Conservation (phyloP, 495 filamentous ascomycete genomes). For the Penicillium alfredii region DNA sequence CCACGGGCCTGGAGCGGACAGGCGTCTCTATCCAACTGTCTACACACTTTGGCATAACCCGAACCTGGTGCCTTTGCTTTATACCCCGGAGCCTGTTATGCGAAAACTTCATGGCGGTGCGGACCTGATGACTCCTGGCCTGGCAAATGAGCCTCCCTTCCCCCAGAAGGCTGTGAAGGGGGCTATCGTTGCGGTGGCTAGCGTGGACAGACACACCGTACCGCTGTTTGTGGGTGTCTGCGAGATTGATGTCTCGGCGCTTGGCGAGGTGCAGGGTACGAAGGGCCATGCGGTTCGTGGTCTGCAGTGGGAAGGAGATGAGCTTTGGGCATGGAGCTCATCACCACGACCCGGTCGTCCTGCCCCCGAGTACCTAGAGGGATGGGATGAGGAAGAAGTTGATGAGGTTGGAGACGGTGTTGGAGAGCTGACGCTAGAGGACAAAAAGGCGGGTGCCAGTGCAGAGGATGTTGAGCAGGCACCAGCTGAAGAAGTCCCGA, state of each 20-base stretch:
- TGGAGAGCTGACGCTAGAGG: constrained; percentile 37
- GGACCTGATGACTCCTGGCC: constrained; percentile 70
- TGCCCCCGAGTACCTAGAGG: constrained; percentile 45
- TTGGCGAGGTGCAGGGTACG: constrained; percentile 54
- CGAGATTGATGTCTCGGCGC: constrained; percentile 56
- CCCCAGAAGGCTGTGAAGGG: constrained; percentile 55
- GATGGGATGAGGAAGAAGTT: constrained; percentile 36
- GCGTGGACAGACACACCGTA: constrained; percentile 52
- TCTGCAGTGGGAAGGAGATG: constrained; percentile 70
- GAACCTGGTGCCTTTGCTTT: constrained; percentile 53
- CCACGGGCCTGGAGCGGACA: constrained; percentile 43
- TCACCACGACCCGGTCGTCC: constrained; percentile 47
- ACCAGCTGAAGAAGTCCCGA: constrained; percentile 7
- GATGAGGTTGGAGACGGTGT: constrained; percentile 37
- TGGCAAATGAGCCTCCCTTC: constrained; percentile 66
- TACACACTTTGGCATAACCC: constrained; percentile 67
- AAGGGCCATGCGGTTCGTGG: constrained; percentile 65
- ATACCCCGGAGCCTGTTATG: constrained; percentile 58
- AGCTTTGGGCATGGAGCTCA: constrained; percentile 61
- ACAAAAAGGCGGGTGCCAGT: constrained; percentile 23
- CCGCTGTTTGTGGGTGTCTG: constrained; percentile 61
- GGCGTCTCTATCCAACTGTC: constrained; percentile 59
- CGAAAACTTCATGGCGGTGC: constrained; percentile 59
- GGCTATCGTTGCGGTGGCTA: constrained; percentile 61
- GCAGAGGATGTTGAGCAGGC: constrained; percentile 25